Conservation (phyloP, 1,139 yeast species). For the Protomyces gravidus region DNA sequence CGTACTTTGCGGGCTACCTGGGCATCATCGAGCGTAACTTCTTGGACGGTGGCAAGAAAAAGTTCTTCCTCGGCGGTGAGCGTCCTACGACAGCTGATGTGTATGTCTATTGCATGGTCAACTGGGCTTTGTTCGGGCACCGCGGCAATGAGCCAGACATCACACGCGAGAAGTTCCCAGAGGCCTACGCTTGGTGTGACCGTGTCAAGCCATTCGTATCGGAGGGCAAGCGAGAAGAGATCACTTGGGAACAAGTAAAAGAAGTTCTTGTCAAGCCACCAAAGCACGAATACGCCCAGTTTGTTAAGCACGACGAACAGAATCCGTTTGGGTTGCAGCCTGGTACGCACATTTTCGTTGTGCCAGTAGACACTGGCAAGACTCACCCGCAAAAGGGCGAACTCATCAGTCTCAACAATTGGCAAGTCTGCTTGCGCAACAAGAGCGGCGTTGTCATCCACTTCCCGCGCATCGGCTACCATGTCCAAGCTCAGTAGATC, state of each 20-base stretch:
- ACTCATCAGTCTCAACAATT: conserved; percentile 8
- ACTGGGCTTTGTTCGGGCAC: conserved; percentile 8
- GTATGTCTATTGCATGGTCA: conserved; percentile 16
- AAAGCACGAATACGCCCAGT: conserved; percentile 25
- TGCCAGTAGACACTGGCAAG: conserved; percentile 17
- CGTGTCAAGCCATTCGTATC: conserved; percentile 2
- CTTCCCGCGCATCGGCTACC: conserved; percentile 18
- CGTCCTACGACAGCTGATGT: conserved; percentile 22
- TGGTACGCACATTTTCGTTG: conserved; percentile 9
- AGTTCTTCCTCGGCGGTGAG: conserved; percentile 20
- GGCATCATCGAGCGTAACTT: background rate
- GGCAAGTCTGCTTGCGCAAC: conserved; percentile 22
- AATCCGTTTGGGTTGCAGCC: conserved; percentile 3
- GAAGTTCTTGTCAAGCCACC: conserved; percentile 17
- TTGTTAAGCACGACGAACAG: conserved; percentile 13
- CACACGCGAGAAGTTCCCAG: conserved; percentile 5
- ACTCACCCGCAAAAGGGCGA: conserved; percentile 19
- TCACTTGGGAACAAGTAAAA: conserved; percentile 13
- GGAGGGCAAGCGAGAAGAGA: conserved; percentile 5
- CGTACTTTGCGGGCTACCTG: conserved; percentile 3
- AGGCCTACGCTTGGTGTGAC: conserved; percentile 11
- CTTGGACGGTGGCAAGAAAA: conserved; percentile 1
- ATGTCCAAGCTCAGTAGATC: conserved; percentile 3
- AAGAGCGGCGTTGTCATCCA: conserved; percentile 17
- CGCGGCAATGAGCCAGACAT: conserved; percentile 13